Evolutionary conservation across 441 rosid species (phyloP), one percentile per base, ranked within the genome.

Genomic region (Lepidium campestre): DNA sequence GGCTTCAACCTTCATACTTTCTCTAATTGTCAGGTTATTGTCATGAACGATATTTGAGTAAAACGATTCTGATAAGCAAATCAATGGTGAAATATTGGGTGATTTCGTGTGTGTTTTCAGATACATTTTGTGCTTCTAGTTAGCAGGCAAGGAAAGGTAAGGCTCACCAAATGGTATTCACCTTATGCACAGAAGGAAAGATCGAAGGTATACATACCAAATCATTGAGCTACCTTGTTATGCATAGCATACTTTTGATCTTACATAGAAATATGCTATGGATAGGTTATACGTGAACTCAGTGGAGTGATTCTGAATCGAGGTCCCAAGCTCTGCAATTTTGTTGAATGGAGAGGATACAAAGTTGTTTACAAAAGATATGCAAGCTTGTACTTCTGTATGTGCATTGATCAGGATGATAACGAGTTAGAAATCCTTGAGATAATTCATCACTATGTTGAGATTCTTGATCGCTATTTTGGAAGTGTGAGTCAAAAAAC

Each of bases 321-420:
- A 69, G 98, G 91, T 22, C 97, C 97, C 22, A 91, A 92, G 75
- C 96, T 95, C 29, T 95, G 98, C 74, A 95, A 91, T 70, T 95
- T 95, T 70, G 88, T 91, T 57, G 99, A 95, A 67, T 95, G 97
- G 97, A 88, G 87, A 79, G 98, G 96, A 39, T 75, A 71, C 70
- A 90, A 89, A 63, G 98, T 95, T 76, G 98, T 88, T 58, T 95
- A 95, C 67, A 91, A 83, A 83, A 90, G 98, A 77, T 94, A 95
- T 78, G 98, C 99, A 61, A 88, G 99, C 74, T 85, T 95, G 6
- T 95, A 92, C 78, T 95, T 95, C 80, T 95, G 97, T 80, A 92
- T 95, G 99, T 91, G 99, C 80, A 73, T 88, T 71, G 93, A 94
- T 80, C 87, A 86, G 75, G 90, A 86, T 10, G 95, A 91, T 82